Evolutionary conservation across 352 stramenopile genomes (phyloP).

Genomic region (Phytopythium aichiense): DNA sequence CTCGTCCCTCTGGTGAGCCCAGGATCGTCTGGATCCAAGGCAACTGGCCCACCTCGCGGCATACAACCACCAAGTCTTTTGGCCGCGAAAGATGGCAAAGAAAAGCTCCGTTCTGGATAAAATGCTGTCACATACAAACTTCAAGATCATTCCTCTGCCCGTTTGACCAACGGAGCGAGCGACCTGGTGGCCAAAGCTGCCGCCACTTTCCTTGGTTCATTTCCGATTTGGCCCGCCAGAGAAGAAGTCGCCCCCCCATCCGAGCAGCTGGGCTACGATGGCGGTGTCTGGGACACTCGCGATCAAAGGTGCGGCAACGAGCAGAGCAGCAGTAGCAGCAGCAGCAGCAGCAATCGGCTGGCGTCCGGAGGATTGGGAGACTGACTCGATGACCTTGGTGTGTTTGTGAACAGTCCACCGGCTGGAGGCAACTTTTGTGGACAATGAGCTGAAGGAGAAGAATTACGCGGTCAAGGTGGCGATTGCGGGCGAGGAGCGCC

Average conservation of each 20-base stretch:
- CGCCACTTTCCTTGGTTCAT: constrained; percentile 12
- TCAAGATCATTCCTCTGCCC: not conserved
- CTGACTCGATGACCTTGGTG: constrained; percentile 7
- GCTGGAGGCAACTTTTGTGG: constrained; percentile 21
- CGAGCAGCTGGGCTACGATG: constrained; percentile 24
- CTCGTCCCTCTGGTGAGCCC: not conserved
- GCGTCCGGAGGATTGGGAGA: not conserved
- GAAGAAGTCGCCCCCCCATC: constrained; percentile 18
- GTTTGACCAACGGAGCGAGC: no score
- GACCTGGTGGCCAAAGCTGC: not conserved
- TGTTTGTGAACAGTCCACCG: constrained; percentile 21
- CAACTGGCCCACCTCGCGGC: not conserved
- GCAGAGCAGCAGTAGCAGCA: not conserved
- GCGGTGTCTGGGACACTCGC: constrained; percentile 38
- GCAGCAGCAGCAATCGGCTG: not conserved
- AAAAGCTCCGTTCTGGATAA: no score
- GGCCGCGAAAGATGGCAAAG: not conserved
- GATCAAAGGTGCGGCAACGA: constrained; percentile 23
- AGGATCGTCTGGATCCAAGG: not conserved
- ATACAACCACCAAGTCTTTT: not conserved
- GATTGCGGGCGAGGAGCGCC: constrained; percentile 19
- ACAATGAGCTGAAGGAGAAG: constrained; percentile 15
- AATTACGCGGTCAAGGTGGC: constrained; percentile 22
- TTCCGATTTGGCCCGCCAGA: constrained; percentile 32
- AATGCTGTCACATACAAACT: not conserved